Evolutionary conservation across 208 protist genomes (phyloP), one percentile per base, ranked within the genome.

Genomic region (Trypanosoma boissoni): DNA sequence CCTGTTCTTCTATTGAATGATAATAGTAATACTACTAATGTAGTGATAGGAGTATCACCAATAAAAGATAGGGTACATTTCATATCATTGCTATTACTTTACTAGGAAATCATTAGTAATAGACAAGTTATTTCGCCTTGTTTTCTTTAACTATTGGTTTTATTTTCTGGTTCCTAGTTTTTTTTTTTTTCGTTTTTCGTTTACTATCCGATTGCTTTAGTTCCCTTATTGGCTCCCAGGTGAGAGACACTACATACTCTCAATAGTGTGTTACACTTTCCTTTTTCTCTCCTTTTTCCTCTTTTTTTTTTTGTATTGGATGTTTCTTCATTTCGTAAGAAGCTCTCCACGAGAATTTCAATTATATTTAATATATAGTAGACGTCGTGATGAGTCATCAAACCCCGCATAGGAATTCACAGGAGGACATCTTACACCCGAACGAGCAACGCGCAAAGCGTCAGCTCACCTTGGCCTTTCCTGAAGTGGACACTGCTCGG

Each of bases 381-480:
- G n/a, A n/a, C n/a, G n/a, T n/a, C n/a, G n/a, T n/a, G n/a, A n/a
- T n/a, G n/a, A n/a, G n/a, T n/a, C n/a, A n/a, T n/a, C n/a, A n/a
- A n/a, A n/a, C n/a, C n/a, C n/a, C n/a, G n/a, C n/a, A n/a, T n/a
- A n/a, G n/a, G n/a, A n/a, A n/a, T n/a, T n/a, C n/a, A n/a, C 1
- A 2, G 1, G 2, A 16, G 14, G 50, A 51, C 3, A 29, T 64
- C 20, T 9, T 28, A 16, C 84, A 85, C 64, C 75, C 79, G 18
- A 43, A 55, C 1, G 64, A 83, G 64, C 43, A 48, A 7, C 53
- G 62, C 45, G 54, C 74, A 1, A 28, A 26, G 9, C 76, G 79
- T 7, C 48, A 77, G 2, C 60, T 90, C 1, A 37, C 58, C 23
- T 48, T 82, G 3, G 65, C 72, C 16, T 86, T 63, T 62, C 79